Percentiles rank a stretch among this genome's conserved stretches.
Evolutionary conservation across 2,329 filamentous ascomycete genomes (phyloP).

Genomic region (Aspergillus terreus): DNA sequence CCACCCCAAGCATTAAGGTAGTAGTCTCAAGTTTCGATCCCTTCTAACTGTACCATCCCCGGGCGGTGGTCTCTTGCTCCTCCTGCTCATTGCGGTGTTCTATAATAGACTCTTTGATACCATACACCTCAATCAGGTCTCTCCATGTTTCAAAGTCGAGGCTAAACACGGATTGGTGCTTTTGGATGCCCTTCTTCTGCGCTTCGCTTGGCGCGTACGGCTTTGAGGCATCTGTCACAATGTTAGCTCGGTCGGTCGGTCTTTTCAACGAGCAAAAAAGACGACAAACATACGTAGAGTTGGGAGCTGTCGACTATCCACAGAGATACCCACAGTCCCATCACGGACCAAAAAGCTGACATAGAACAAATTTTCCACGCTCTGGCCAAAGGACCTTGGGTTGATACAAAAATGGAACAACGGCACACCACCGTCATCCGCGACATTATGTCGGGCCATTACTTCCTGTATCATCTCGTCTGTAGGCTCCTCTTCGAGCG

Average conservation of each 20-base stretch:
- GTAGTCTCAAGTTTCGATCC: too few species aligned
- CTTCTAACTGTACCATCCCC: constrained; percentile 63
- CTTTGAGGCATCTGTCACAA: constrained; percentile 39
- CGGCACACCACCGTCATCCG: constrained; percentile 67
- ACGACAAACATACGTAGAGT: constrained; percentile 63
- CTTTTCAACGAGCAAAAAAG: neutral
- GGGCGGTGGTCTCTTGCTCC: constrained; percentile 46
- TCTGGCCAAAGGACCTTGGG: constrained; percentile 85
- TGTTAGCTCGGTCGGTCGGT: constrained; percentile 4
- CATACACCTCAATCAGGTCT: constrained; percentile 69
- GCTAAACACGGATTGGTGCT: constrained; percentile 83
- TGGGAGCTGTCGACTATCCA: constrained; percentile 72
- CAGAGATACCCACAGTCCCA: constrained; percentile 69
- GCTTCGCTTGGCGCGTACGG: constrained; percentile 48
- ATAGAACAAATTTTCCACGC: constrained; percentile 95
- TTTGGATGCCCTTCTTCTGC: constrained; percentile 53
- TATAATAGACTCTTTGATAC: constrained; percentile 78
- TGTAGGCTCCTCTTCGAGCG: constrained; percentile 26
- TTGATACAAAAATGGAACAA: constrained; percentile 88
- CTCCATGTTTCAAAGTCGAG: constrained; percentile 84
- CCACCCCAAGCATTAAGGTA: too few species aligned
- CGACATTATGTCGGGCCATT: constrained; percentile 64
- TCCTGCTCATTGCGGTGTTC: constrained; percentile 66
- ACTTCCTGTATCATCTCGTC: constrained; percentile 45
- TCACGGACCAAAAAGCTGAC: constrained; percentile 91